Base-by-base conservation (phyloP, 2,329 filamentous ascomycete species). In the Exophiala phaeomuriformis region DNA sequence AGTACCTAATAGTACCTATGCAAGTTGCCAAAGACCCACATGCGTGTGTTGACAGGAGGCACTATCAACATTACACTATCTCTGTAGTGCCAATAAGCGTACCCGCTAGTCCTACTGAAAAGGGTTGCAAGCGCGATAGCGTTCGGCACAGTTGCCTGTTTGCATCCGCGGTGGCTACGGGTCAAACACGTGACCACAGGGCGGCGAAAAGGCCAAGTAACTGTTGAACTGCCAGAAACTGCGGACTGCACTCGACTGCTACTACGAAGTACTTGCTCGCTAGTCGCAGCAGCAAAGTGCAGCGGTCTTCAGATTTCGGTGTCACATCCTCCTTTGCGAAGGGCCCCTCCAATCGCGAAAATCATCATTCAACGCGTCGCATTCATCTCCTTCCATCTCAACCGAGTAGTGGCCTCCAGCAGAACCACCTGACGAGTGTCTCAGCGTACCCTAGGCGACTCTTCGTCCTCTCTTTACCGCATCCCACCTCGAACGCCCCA, bases 311-410 rank as follows among this genome's bases (percentile, higher is more conserved):
- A 41, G 12, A 27, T 45, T 45, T 45, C 28, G 28, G 42, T 45
- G 42, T 45, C 42, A 45, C 42, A 31, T 45, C 42, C 42, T 32
- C 30, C 42, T 30, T n/a, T 45, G 42, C 42, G 28, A 32, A 41
- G 49, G 42, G 42, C 30, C 28, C 42, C 55, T 50, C 53, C 52
- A 48, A 55, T 44, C 45, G 39, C 39, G 49, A 56, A 58, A 61
- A 55, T 51, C 53, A 61, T 59, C 58, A 53, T 47, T 19, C 56
- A 59, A 62, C 58, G 59, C 60, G 59, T 61, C 57, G 57, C 55
- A 56, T 40, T 50, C 58, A 58, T 56, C 60, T 50, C 29, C 37
- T 45, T 56, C 47, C 56, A 62, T 60, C 55, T 52, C 58, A 51
- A 51, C 46, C 39, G 47, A 55, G 33, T 57, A 43, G 44, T 52